Percentiles rank a stretch among this genome's conserved stretches.
Conservation (phyloP, 2,329 filamentous ascomycete genomes). For the Tolypocladium cylindrosporum region DNA sequence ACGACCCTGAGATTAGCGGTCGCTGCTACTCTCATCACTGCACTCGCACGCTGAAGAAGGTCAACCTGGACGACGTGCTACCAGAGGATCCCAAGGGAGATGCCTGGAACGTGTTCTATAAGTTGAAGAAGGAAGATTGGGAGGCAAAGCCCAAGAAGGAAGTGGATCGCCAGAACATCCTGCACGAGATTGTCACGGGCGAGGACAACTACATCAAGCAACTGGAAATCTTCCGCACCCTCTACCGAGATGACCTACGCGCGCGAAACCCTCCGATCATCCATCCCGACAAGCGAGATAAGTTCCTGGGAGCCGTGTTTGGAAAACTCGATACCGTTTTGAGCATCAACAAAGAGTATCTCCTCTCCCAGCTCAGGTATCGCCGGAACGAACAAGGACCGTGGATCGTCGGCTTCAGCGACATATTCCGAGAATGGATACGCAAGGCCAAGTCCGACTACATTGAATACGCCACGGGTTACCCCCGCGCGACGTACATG, state of each 20-base stretch:
- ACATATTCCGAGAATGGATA: slow-evolving; percentile 97
- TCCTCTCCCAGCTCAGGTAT: slow-evolving; percentile 91
- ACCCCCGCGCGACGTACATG: slow-evolving; percentile 72
- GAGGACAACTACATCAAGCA: slow-evolving; percentile 89
- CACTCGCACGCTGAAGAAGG: slow-evolving; percentile 87
- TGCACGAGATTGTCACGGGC: slow-evolving; percentile 90
- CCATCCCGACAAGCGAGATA: slow-evolving; percentile 62
- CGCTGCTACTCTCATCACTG: slow-evolving; percentile 93
- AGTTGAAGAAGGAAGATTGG: slow-evolving; percentile 66
- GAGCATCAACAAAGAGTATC: slow-evolving; percentile 83
- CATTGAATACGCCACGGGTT: slow-evolving; percentile 82
- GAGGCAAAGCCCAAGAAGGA: slow-evolving; percentile 73
- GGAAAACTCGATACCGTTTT: slow-evolving; percentile 84
- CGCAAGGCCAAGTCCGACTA: slow-evolving; percentile 84
- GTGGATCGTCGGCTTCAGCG: slow-evolving; percentile 88
- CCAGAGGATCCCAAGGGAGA: slow-evolving; percentile 61
- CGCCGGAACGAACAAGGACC: slow-evolving; percentile 94
- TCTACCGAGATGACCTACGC: slow-evolving; percentile 77
- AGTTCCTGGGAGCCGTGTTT: slow-evolving; percentile 79
- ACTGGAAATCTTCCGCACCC: slow-evolving; percentile 70
- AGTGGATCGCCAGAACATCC: slow-evolving; percentile 81
- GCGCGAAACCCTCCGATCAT: slow-evolving; percentile 71
- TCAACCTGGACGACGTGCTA: slow-evolving; percentile 69
- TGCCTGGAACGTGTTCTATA: slow-evolving; percentile 88
- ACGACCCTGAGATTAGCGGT: slow-evolving; percentile 58